Conservation (phyloP, 176 grass and related monocot genomes). For the Miscanthus lutarioriparius region DNA sequence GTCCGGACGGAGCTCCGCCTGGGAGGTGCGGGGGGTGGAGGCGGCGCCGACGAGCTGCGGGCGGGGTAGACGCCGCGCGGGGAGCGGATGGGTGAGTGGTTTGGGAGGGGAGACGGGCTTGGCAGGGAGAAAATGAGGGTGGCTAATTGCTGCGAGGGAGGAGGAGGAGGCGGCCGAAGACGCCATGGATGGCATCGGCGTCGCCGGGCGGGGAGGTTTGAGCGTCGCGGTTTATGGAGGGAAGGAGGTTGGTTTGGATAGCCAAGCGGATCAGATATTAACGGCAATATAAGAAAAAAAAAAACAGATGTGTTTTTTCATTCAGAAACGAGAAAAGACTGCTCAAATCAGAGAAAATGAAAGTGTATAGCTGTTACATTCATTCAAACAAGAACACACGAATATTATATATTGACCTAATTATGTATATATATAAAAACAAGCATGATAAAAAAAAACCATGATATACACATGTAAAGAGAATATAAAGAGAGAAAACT, state of each 20-base stretch:
- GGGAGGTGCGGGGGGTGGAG: conserved; percentile 32
- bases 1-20: conserved; percentile 49
- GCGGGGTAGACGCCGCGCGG: conserved; percentile 7
- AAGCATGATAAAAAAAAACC: no score
- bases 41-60: conserved; percentile 33
- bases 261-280: conserved; percentile 4
- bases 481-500: no score
- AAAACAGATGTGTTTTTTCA: background rate
- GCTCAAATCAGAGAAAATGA: no score
- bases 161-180: background rate
- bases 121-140: conserved; percentile 14
- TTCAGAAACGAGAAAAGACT: background rate
- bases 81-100: background rate
- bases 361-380: background rate
- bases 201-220: background rate
- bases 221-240: conserved; percentile 12
- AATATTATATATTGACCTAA: no score
- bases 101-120: background rate
- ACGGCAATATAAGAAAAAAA: background rate
- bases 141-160: conserved; percentile 6
- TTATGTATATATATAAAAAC: no score
- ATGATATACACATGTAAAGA: no score
- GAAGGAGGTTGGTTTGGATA: conserved; percentile 25
- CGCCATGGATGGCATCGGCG: conserved; percentile 32
- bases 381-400: no score